phyloP scores from a whole-genome alignment of 345 rosid species.

The Eucalyptus regnans region DNA sequence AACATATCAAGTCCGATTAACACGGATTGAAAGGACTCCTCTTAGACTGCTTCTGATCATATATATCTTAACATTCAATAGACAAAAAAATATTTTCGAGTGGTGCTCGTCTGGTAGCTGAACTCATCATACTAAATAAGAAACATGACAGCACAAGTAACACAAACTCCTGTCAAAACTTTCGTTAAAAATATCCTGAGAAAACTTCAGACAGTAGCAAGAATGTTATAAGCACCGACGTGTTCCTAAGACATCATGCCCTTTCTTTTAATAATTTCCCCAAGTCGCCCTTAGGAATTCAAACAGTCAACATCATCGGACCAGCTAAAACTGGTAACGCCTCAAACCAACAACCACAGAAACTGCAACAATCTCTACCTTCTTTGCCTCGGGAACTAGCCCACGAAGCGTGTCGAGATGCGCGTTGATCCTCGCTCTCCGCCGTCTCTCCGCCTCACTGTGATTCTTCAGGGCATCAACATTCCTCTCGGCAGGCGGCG shows the following conservation, averaged over 20 bases:
- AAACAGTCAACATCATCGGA: background rate
- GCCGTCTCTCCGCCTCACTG: conserved; percentile 43
- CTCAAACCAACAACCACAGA: background rate
- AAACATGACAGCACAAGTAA: background rate
- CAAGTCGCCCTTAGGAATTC: background rate
- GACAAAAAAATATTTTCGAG: background rate
- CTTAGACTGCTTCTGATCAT: background rate
- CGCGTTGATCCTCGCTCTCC: conserved; percentile 39
- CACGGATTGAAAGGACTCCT: background rate
- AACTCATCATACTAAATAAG: background rate
- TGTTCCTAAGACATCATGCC: background rate
- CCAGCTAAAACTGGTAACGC: background rate
- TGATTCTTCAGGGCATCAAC: conserved; percentile 41
- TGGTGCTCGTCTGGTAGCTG: background rate
- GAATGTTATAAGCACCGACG: background rate
- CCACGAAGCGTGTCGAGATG: conserved; percentile 41
- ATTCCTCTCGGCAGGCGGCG: conserved; percentile 6
- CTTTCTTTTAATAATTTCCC: background rate
- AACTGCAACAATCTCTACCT: conserved; percentile 9
- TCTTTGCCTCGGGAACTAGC: conserved; percentile 24
- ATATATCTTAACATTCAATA: background rate
- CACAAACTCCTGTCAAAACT: background rate
- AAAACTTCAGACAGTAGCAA: background rate
- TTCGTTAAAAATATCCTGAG: background rate
- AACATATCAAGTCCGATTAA: background rate